Conservation (phyloP, 352 stramenopile species). For the Poterioochromonas sp. region DNA sequence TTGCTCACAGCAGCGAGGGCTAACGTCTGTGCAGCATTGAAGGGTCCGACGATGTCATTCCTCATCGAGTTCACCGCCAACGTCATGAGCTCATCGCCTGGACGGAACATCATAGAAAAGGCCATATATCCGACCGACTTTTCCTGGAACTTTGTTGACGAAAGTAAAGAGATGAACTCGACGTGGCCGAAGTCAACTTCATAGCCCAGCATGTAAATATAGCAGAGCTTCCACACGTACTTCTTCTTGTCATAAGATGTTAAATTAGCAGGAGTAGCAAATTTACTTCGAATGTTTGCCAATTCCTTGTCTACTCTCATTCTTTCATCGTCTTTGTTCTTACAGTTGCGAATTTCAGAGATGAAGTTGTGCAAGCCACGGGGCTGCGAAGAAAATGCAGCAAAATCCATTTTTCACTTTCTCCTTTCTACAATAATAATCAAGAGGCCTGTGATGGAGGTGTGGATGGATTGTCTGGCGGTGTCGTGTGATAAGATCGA, state of each 20-base stretch:
- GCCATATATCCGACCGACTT: slow-evolving; percentile 88
- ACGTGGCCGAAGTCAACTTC: slow-evolving; percentile 97
- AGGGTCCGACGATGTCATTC: slow-evolving; percentile 80
- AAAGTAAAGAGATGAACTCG: slow-evolving; percentile 89
- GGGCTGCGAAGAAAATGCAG: slow-evolving; percentile 43
- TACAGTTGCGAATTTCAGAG: slow-evolving; percentile 49
- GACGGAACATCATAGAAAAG: slow-evolving; percentile 85
- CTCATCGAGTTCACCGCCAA: slow-evolving; percentile 91
- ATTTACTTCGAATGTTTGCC: slow-evolving; percentile 93
- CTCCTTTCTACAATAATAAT: no score
- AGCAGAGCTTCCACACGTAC: slow-evolving; percentile 98
- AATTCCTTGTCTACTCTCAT: slow-evolving; percentile 92
- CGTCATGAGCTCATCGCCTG: slow-evolving; percentile 54
- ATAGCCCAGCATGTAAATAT: slow-evolving; percentile 98
- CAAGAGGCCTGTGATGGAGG: no score
- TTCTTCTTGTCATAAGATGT: slow-evolving; percentile 92
- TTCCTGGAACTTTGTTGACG: slow-evolving; percentile 63
- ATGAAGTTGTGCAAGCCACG: slow-evolving; percentile 73
- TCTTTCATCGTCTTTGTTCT: slow-evolving; percentile 81
- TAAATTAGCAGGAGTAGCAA: slow-evolving; percentile 68
- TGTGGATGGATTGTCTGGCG: no score
- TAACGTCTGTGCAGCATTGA: slow-evolving; percentile 62
- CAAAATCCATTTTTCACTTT: slow-evolving; percentile 19
- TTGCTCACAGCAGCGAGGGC: slow-evolving; percentile 90
- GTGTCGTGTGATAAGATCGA: no score